Evolutionary conservation across 495 filamentous ascomycete genomes (phyloP), one percentile per base, ranked within the genome.

Genomic region (Annulohypoxylon bovei): DNA sequence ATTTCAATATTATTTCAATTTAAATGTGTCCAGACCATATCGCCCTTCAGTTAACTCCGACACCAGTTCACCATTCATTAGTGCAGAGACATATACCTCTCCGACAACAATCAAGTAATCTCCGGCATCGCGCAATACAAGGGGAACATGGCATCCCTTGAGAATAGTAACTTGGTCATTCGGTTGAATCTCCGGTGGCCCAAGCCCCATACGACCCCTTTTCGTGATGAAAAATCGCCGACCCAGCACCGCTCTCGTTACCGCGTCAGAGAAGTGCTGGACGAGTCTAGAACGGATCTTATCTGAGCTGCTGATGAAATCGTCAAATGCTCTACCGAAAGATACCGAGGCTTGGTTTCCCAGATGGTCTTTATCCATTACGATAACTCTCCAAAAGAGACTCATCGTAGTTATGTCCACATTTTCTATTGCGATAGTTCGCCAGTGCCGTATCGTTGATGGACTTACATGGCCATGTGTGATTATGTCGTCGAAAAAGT

Each of bases 281-380:
- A 59, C 63, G 23, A 66, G 56, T 22, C 47, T 58, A 1, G 63
- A 66, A 2, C 53, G 30, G 22, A 11, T 59, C 23, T 40, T 66
- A 23, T 47, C 49, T 0, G 61, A 47, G 39, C 63, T 32, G 6
- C 37, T n/a, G 23, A 66, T 39, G 22, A 66, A 66, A 22, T 42
- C 44, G 6, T 58, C 53, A 16, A 59, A 58, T 14, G 40, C 30
- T 22, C 28, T 58, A 4, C 53, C 63, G 16, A 66, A 59, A 18
- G 63, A 66, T 0, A 44, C 28, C n/a, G 33, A 50, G 14, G 54
- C 63, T 11, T 39, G 28, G 9, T 58, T 66, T 9, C 63, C 63
- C n/a, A 44, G 27, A n/a, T 66, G 63, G n/a, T 66, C 63, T 16
- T 66, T 66, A 23, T 66, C 63, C 63, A 66, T 66, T 11, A 66